A percentile compares a stretch with the other conserved stretches of the same genome.
Evolutionary conservation across 176 grass and related monocot species (phyloP).

Genomic region (Saccharum spontaneum): DNA sequence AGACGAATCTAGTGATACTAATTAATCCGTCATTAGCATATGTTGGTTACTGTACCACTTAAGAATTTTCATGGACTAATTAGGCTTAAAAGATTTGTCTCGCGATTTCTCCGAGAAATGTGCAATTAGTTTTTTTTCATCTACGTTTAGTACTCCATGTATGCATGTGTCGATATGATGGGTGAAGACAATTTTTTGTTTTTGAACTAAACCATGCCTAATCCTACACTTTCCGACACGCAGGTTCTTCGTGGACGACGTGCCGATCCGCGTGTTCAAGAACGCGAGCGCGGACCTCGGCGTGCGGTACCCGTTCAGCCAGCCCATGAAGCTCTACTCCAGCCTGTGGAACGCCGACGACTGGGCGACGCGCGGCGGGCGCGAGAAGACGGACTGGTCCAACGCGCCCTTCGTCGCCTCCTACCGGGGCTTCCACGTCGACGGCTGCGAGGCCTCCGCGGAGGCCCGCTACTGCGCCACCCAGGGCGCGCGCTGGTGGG

Average conservation of each 20-base stretch:
- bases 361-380: slow-evolving; percentile 68
- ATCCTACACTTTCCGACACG: no score
- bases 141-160: no score
- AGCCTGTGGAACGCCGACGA: slow-evolving; percentile 85
- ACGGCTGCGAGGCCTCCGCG: slow-evolving; percentile 70
- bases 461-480: slow-evolving; percentile 61
- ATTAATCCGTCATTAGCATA: no score
- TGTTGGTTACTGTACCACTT: no score
- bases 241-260: slow-evolving; percentile 67
- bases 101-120: no score
- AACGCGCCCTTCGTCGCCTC: slow-evolving; percentile 67
- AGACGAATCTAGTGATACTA: no score
- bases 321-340: slow-evolving; percentile 92
- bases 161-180: no score
- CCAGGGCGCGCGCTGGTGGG: slow-evolving; percentile 78
- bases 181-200: no score
- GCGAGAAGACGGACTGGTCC: slow-evolving; percentile 87
- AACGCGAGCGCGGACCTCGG: slow-evolving; percentile 66
- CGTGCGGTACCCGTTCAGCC: slow-evolving; percentile 63
- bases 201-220: no score
- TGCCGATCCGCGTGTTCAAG: slow-evolving; percentile 74
- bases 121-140: no score
- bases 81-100: no score
- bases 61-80: no score
- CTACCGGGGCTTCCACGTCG: slow-evolving; percentile 72